Evolutionary conservation across 108 stramenopile species (phyloP), one percentile per base, ranked within the genome.

Genomic region (Nannochloropsis oceanica): DNA sequence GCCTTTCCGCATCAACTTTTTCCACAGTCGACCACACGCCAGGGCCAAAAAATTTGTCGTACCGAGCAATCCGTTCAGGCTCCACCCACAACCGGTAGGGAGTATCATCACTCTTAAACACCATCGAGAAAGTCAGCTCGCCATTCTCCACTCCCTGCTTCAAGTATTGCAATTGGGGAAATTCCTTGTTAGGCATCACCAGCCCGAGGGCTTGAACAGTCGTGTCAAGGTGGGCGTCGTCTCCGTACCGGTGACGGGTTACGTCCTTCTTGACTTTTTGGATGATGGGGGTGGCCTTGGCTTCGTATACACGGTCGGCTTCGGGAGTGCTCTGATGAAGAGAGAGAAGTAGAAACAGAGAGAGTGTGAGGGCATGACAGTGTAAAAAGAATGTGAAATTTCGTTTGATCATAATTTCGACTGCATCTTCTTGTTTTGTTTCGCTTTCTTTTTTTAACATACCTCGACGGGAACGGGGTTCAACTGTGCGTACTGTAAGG

Each of bases 41-140:
- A 11, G 95, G 95, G 83, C 96, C 96, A 90, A 98, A 96, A 92
- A 95, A 97, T 22, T 94, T 94, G 84, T 95, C 96, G 86, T 97
- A 97, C 86, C 94, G 94, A 85, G 93, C 90, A 43, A 96, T 88
- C 34, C 96, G 92, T 86, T 94, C 93, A 83, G 95, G 95, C 82
- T 97, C 97, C 26, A 95, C 95, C 97, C 97, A 98, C 92, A 94
- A 92, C 91, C 96, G 96, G 94, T 94, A 98, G 44, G 97, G 97
- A 20, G 97, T 97, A 81, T 95, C 95, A 27, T 93, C 27, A 11
- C 93, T 93, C 91, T 96, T 95, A 93, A 95, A 98, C 0, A 97
- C 93, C 95, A 98, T 95, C 80, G 94, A 93, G 88, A 97, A 98
- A 10, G 44, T 84, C 43, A 91, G 90, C 87, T 93, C 89, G 79